A percentile compares a stretch with the other conserved stretches of the same genome.
These are phyloP conservation scores for Yamadazyma phyllophila DNA, from an alignment of 805 yeast genomes.

Conservation along the genomic window DNA sequence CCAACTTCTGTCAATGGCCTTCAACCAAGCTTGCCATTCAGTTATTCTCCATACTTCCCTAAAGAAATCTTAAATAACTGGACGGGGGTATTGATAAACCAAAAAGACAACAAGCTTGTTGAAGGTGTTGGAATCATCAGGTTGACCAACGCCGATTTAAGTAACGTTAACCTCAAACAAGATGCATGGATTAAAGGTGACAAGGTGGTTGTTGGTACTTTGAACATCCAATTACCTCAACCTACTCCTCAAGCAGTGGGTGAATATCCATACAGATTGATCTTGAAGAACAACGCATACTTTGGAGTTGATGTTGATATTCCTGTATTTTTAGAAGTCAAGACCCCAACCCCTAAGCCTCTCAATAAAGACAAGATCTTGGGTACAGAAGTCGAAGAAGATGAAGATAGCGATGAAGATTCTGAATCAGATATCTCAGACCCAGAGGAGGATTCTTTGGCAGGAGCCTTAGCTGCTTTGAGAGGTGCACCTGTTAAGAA, in stretches of 20 bases:
- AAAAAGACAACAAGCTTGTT: conserved; percentile 75
- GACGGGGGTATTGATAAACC: conserved; percentile 67
- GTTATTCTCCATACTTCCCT: conserved; percentile 79
- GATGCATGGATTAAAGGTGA: conserved; percentile 50
- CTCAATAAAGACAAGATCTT: conserved; percentile 14
- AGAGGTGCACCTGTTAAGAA: conserved; percentile 59
- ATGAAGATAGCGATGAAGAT: conserved; percentile 40
- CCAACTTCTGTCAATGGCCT: conserved; percentile 64
- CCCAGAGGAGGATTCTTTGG: conserved; percentile 72
- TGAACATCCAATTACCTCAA: conserved; percentile 67
- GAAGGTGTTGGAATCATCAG: conserved; percentile 57
- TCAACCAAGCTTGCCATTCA: conserved; percentile 69
- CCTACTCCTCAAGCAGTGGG: conserved; percentile 80
- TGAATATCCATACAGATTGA: conserved; percentile 62
- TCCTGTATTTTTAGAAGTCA: conserved; percentile 69
- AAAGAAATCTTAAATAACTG: conserved; percentile 47
- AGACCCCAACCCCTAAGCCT: conserved; percentile 36
- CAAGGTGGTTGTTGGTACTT: conserved; percentile 57
- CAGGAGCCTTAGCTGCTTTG: conserved; percentile 70
- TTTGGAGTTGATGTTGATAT: conserved; percentile 79
- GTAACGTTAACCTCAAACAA: conserved; percentile 53
- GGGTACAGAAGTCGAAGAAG: conserved; percentile 32
- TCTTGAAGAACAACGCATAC: conserved; percentile 70
- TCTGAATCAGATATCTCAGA: conserved; percentile 60
- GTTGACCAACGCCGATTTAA: conserved; percentile 50